Base-by-base conservation (phyloP, 2,329 filamentous ascomycete species). In the Aspergillus eucalypticola region DNA sequence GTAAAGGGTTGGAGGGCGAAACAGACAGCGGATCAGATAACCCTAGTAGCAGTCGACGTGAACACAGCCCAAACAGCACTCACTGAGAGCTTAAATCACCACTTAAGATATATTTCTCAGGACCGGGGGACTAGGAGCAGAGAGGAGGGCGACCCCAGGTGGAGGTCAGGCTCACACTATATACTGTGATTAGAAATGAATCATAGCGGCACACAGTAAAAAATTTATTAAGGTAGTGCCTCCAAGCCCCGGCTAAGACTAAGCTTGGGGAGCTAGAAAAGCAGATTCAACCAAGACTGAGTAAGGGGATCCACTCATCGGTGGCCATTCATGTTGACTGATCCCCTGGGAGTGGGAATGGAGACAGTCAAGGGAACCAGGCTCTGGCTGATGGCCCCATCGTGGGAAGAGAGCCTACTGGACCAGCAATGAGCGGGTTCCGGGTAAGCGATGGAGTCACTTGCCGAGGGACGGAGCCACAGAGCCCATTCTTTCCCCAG, bases 211-310 rank as follows among this genome's bases (percentile, higher is more conserved):
- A 27, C 46, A 11, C 23, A 29, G 46, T 19, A 50, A 50, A 50
- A 50, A 50, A 50, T 10, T 50, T 19, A 50, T 32, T 50, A 50
- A 29, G 63, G 58, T 55, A 41, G 44, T 27, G 25, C 25, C 29
- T 27, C 25, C 25, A 50, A 50, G 46, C 46, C 32, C 25, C 46
- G 46, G 46, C 56, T 52, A 52, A 25, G 23, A 54, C 51, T 58
- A 63, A 64, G 64, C 62, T 63, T 61, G 57, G 27, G 27, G 54
- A 58, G 48, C 55, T 60, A 60, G 29, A 56, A 52, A 52, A 51
- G 46, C 27, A 53, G 48, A 56, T 25, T 29, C 29, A n/a, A 38
- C 13, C 23, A 53, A 50, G 13, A 17, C 46, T 27, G 56, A 41
- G 49, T 19, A 54, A 25, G 39, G 27, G 39, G 50, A 39, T 59